Conservation (phyloP, 257 asterid genomes). For the Ehretia macrophylla region DNA sequence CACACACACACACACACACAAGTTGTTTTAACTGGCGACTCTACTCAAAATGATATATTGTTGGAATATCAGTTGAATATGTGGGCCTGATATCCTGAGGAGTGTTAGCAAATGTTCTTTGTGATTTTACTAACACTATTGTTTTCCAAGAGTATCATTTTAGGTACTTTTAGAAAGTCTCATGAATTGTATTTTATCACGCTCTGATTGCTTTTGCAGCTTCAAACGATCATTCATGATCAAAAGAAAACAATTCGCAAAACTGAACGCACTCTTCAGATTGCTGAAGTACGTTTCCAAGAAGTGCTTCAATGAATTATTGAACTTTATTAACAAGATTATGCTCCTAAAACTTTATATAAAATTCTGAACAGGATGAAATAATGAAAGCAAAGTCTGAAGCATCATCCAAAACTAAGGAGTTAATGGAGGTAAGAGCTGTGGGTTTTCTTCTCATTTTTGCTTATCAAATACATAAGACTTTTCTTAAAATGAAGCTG, state of each 20-base stretch:
- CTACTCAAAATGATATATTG: background rate
- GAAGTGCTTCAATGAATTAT: constrained; percentile 9
- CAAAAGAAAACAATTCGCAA: constrained; percentile 74
- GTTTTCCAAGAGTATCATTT: background rate
- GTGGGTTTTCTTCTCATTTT: background rate
- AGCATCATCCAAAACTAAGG: constrained; percentile 58
- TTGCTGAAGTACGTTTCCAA: constrained; percentile 65
- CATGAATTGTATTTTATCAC: background rate
- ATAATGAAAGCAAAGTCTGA: constrained; percentile 73
- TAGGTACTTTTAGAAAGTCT: background rate
- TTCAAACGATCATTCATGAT: constrained; percentile 49
- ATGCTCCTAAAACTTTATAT: constrained; percentile 6
- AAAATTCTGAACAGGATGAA: constrained; percentile 64
- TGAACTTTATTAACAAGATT: constrained; percentile 1
- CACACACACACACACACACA: no score
- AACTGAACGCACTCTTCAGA: constrained; percentile 89
- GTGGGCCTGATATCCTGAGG: background rate
- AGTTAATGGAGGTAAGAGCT: constrained; percentile 62
- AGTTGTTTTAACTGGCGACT: no score
- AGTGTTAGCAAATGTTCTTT: background rate
- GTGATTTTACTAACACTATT: background rate
- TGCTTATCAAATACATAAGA: background rate
- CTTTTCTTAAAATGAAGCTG: background rate
- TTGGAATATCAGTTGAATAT: background rate
- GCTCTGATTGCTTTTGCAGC: constrained; percentile 43